Base-by-base conservation (phyloP, 176 grass and related monocot species). In the Triticum urartu region DNA sequence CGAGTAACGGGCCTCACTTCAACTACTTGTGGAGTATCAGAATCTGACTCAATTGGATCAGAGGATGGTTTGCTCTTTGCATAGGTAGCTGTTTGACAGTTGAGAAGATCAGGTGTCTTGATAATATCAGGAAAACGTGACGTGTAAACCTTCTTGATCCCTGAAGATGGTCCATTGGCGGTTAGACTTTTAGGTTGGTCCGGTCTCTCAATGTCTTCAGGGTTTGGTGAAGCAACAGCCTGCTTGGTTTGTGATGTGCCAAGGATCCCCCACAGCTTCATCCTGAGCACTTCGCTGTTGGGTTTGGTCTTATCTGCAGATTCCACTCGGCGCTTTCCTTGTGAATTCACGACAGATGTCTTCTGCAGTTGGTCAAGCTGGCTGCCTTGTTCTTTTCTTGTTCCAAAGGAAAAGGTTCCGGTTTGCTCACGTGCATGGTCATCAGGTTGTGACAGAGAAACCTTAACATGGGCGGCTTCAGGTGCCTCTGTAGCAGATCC, bases 221-320 rank as follows among this genome's bases (percentile, higher is more conserved):
- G 58, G 64, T 88, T 87, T 68, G 86, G 75, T 78, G 85, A 86
- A 65, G 84, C 66, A 72, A 83, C 70, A 32, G 77, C 89, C 63
- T 94, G 91, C 80, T 93, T 93, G 82, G 83, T 95, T 79, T 95
- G 88, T 81, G 94, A 90, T 89, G 85, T 22, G 64, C 72, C 92
- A 91, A 99, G 94, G 82, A 99, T 99, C 83, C 94, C 94, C 94
- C 89, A 89, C 21, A 99, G 38, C 85, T 94, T 95, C 89, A 90
- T 91, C 77, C 85, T 92, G 79, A 96, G 91, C 12, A 80, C 56
- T 63, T 91, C 89, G 35, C 75, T 92, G 11, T 89, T 90, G 32
- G 74, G 60, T 50, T 88, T 91, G 72, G 13, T 75, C 75, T 90
- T 89, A 88, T 81, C 86, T 28, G 83, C 50, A 24, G 60, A 83